Percentiles rank a stretch among this genome's conserved stretches.
Evolutionary conservation across 495 filamentous ascomycete species (phyloP).

Genomic region (Schizothecium vesticola): DNA sequence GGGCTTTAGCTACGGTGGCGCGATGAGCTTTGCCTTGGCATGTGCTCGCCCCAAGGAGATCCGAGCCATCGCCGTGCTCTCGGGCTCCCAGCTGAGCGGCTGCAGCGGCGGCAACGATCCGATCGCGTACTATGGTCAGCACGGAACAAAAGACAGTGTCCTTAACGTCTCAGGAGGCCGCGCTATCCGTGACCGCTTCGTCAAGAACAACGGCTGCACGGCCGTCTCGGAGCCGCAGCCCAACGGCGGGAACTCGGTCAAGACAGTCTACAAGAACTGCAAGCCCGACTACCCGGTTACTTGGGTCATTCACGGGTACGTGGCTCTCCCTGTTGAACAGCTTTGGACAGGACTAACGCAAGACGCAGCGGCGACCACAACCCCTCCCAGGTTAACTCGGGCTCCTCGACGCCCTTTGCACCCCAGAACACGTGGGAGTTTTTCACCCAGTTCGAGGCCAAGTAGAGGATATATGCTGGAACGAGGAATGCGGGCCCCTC

Average conservation of each 20-base stretch:
- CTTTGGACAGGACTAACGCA: not conserved
- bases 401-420: slow-evolving; percentile 23
- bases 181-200: slow-evolving; percentile 35
- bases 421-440: slow-evolving; percentile 33
- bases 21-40: slow-evolving; percentile 44
- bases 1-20: slow-evolving; percentile 48
- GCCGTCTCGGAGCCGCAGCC: slow-evolving; percentile 16
- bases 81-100: slow-evolving; percentile 29
- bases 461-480: not conserved
- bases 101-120: slow-evolving; percentile 40
- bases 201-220: slow-evolving; percentile 37
- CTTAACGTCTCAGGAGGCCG: slow-evolving; percentile 34
- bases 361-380: slow-evolving; percentile 23
- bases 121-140: slow-evolving; percentile 42
- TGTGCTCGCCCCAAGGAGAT: slow-evolving; percentile 38
- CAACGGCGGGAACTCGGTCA: slow-evolving; percentile 17
- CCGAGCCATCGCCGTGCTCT: slow-evolving; percentile 42
- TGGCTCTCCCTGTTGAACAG: not conserved
- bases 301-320: slow-evolving; percentile 19
- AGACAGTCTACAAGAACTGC: slow-evolving; percentile 32
- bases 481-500: not conserved
- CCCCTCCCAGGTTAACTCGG: slow-evolving; percentile 23
- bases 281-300: slow-evolving; percentile 27
- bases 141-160: slow-evolving; percentile 37
- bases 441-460: slow-evolving; percentile 19